Base-by-base conservation (phyloP, 805 yeast species). In the Candida nitratophila region DNA sequence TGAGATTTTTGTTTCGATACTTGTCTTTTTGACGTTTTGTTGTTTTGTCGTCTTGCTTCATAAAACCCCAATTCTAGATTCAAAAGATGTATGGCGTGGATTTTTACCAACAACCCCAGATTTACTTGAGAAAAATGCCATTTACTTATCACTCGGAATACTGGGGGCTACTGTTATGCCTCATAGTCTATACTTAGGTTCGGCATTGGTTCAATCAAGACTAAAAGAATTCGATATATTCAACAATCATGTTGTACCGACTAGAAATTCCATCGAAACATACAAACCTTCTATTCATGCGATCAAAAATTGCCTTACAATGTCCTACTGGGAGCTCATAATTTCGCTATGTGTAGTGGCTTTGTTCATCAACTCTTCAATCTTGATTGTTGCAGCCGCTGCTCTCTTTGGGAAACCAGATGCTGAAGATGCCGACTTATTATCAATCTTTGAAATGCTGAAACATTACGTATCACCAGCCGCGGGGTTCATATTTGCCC, bases 111-210 rank as follows among this genome's bases (percentile, higher is more conserved):
- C 60, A 1, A 73, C 79, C 11, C 63, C 58, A n/a, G 71, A 78
- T 43, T 69, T 79, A 44, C 63, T 69, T 24, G 80, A 79, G 52
- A 77, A 74, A 55, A 73, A 76, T 55, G 93, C 95, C 0, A 64
- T 86, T 26, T 88, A 81, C 56, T 66, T 87, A 19, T 78, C 91
- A 21, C 70, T 90, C 51, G 96, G 95, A 22, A 86, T 89, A 40
- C 69, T 88, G 43, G 96, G 96, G 21, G 96, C 96, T 11, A 89
- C 96, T 0, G 96, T 89, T 21, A 89, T 89, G 96, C 96, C 96
- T 2, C 96, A 89, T 57, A 81, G 90, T 1, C 66, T 89, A 41
- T 87, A 84, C 54, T 66, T 89, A 44, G 96, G 96, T 1, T 83
- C 93, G 0, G 91, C 93, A 6, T 68, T 89, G 41, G 96, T 88